Percentiles rank a stretch among this genome's conserved stretches.
phyloP scores from a whole-genome alignment of 2,329 filamentous ascomycete genomes.

The Alternaria brassicae region DNA sequence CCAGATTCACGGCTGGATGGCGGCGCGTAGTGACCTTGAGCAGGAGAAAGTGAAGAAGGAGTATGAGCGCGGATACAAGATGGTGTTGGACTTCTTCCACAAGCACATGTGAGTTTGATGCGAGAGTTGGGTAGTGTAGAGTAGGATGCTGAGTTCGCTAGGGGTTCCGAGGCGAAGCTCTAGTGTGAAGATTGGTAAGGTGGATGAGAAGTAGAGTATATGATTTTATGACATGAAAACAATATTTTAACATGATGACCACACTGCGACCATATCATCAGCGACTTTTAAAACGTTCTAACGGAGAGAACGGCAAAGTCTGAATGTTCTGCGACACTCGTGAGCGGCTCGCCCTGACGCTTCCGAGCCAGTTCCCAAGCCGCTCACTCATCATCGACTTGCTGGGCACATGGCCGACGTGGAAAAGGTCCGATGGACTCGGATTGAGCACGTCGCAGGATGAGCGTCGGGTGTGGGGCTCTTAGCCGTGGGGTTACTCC shows the following conservation, averaged over 20 bases:
- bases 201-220: neutral
- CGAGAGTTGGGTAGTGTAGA: neutral
- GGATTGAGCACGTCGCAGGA: conserved; percentile 5
- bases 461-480: conserved; percentile 27
- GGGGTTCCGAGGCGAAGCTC: conserved; percentile 29
- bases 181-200: neutral
- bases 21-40: conserved; percentile 55
- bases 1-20: conserved; percentile 58
- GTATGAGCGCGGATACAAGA: conserved; percentile 60
- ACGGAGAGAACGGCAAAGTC: neutral
- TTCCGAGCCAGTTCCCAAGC: neutral
- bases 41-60: conserved; percentile 57
- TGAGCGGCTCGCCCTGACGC: too few relatives aligned
- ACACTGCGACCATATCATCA: neutral
- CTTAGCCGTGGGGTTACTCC: conserved; percentile 13
- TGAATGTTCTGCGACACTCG: too few relatives aligned
- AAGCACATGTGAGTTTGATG: conserved; percentile 57
- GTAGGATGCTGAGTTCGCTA: conserved; percentile 25
- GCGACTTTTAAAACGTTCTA: too few relatives aligned
- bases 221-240: neutral
- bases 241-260: neutral
- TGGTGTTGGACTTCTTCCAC: conserved; percentile 60
- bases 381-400: neutral
- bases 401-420: neutral
- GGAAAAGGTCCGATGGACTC: neutral